Evolutionary conservation across 768 basidiomycete species (phyloP).

Genomic region (Porphyrellus cyaneotinctus): DNA sequence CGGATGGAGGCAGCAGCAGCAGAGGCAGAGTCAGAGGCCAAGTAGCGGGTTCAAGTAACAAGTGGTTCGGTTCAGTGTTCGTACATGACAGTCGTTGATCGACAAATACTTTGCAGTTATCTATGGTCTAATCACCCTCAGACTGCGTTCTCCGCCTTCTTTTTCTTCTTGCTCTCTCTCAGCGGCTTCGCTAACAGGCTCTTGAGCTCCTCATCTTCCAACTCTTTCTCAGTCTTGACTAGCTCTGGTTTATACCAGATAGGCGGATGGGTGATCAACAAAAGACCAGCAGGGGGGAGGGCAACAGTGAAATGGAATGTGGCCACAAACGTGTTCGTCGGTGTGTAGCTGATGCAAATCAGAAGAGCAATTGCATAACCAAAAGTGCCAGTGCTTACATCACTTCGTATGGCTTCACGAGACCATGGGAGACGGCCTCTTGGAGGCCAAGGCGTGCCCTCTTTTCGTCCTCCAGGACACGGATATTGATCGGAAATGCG

Average conservation of each 20-base stretch:
- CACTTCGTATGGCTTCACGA: conserved; percentile 94
- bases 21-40: conserved; percentile 4
- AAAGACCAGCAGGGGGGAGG: conserved; percentile 83
- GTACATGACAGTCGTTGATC: conserved; percentile 15
- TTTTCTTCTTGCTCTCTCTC: conserved; percentile 91
- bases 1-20: background rate
- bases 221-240: conserved; percentile 83
- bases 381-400: conserved; percentile 49
- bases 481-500: conserved; percentile 96
- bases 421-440: conserved; percentile 91
- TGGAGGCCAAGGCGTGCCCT: conserved; percentile 90
- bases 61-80: conserved; percentile 9
- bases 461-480: conserved; percentile 93
- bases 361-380: background rate
- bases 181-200: conserved; percentile 71
- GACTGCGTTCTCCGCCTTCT: conserved; percentile 57
- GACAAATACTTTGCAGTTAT: conserved; percentile 16
- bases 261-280: conserved; percentile 83
- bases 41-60: conserved; percentile 8
- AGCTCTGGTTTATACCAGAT: conserved; percentile 92
- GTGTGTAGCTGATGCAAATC: conserved; percentile 60
- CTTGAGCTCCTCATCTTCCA: conserved; percentile 86
- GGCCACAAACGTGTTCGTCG: conserved; percentile 79
- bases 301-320: conserved; percentile 98
- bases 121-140: conserved; percentile 25